Conservation (phyloP, 305 asterid genomes). For the Ajuga reptans region DNA sequence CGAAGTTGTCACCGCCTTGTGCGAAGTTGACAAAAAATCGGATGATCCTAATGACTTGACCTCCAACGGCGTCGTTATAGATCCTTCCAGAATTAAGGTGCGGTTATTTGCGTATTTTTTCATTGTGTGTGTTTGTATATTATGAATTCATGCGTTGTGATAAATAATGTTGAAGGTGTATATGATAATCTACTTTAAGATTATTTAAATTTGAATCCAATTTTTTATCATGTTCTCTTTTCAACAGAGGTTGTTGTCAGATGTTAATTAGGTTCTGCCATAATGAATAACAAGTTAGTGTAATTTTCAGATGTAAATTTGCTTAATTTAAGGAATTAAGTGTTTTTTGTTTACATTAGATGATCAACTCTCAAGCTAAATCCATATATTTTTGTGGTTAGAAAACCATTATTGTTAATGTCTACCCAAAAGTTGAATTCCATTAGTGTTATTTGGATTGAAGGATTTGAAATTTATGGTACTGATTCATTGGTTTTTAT, state of each 20-base stretch:
- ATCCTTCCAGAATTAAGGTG: conserved; percentile 58
- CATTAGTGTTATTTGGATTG: too few species aligned
- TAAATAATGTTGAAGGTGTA: not conserved
- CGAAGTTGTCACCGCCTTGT: conserved; percentile 53
- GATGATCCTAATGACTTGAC: conserved; percentile 34
- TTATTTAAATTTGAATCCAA: not conserved
- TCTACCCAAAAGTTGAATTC: too few species aligned
- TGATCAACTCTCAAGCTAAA: not conserved
- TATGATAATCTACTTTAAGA: not conserved
- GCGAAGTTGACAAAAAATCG: conserved; percentile 34
- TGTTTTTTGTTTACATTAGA: not conserved
- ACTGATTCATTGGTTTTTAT: too few species aligned
- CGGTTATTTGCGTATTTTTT: not conserved
- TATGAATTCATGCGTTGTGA: not conserved
- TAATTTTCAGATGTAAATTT: not conserved
- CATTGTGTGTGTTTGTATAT: not conserved
- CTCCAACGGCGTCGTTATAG: conserved; percentile 46
- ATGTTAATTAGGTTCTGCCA: not conserved
- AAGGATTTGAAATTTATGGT: too few species aligned
- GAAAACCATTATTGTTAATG: not conserved
- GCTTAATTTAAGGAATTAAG: not conserved
- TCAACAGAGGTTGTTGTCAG: not conserved
- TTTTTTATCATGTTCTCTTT: not conserved
- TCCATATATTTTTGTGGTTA: not conserved
- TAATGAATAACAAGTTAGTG: not conserved